Evolutionary conservation across 306 rosid species (phyloP).

Genomic region (Glycine latifolia): DNA sequence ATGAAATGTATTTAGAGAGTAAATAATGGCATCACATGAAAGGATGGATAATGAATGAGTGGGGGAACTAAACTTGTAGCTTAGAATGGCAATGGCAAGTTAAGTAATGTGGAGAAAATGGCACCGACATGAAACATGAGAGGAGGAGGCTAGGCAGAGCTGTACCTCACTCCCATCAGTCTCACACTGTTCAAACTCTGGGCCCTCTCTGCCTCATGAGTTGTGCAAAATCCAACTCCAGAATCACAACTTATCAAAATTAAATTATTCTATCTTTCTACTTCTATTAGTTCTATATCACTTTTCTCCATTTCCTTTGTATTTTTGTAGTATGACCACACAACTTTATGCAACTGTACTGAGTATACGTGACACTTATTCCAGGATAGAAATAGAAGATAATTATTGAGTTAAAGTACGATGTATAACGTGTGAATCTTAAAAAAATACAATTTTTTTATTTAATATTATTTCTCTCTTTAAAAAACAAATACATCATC

Average conservation of each 20-base stretch:
- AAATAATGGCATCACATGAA: slow-evolving; percentile 40
- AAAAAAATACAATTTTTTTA: too few relatives aligned
- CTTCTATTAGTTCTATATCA: too few relatives aligned
- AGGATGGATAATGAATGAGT: slow-evolving; percentile 17
- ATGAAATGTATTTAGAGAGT: neutral
- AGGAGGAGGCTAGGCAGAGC: neutral
- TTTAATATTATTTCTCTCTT: too few relatives aligned
- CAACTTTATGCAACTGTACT: too few relatives aligned
- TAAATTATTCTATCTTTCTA: too few relatives aligned
- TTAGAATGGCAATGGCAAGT: neutral
- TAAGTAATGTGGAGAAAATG: neutral
- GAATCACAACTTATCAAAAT: neutral
- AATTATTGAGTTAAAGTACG: too few relatives aligned
- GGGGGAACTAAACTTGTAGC: neutral
- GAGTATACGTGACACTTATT: too few relatives aligned
- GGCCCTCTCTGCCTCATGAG: neutral
- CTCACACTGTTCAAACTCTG: slow-evolving; percentile 3
- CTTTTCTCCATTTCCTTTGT: too few relatives aligned
- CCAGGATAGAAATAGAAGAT: too few relatives aligned
- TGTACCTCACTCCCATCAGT: slow-evolving; percentile 36
- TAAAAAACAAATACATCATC: too few relatives aligned
- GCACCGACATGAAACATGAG: slow-evolving; percentile 27
- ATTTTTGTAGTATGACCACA: too few relatives aligned
- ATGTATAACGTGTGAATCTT: too few relatives aligned
- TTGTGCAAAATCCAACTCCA: slow-evolving; percentile 6